Base-by-base conservation (phyloP, 768 basidiomycete species). In the Fibroporia radiculosa region DNA sequence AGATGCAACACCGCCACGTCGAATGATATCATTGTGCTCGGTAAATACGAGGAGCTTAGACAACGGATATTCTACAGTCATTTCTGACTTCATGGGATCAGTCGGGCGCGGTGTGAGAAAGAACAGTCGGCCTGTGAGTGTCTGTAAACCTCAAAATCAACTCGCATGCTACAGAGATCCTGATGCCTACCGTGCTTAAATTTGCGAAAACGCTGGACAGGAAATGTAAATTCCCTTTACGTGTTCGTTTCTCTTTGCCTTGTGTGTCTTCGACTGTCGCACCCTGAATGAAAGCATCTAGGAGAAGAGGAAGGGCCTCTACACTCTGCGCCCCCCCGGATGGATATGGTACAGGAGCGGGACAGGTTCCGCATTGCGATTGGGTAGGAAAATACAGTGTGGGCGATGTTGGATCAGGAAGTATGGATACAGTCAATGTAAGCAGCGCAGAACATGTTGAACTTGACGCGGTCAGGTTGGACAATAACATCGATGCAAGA, bases 121-220 rank as follows among this genome's bases (percentile, higher is more conserved):
- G 58, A 87, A 86, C 24, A 70, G 67, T n/a, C 92, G 74, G 6
- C 93, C 93, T 16, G 73, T 63, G 1, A 82, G 82, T 8, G 81
- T 73, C 91, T 95, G 25, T 35, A 7, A 35, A 10, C 16, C 7
- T 25, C 25, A 16, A 11, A 7, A 23, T 20, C 7, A 11, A 23
- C 20, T 12, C 38, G 7, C 20, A 39, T n/a, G n/a, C n/a, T n/a
- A n/a, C n/a, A n/a, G n/a, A n/a, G n/a, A n/a, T n/a, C n/a, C n/a
- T n/a, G n/a, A n/a, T n/a, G 69, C 81, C 57, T 58, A 93, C 93
- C 52, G 78, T 75, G 41, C 78, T 85, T 44, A 96, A 64, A 59
- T 98, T 98, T 10, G 93, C 92, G 58, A 97, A 96, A 11, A 97
- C 95, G 51, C 84, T 89, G 1, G 93, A 82, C 18, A 98, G 69